Conservation (phyloP, 176 grass and related monocot species). For the Oryza rufipogon region DNA sequence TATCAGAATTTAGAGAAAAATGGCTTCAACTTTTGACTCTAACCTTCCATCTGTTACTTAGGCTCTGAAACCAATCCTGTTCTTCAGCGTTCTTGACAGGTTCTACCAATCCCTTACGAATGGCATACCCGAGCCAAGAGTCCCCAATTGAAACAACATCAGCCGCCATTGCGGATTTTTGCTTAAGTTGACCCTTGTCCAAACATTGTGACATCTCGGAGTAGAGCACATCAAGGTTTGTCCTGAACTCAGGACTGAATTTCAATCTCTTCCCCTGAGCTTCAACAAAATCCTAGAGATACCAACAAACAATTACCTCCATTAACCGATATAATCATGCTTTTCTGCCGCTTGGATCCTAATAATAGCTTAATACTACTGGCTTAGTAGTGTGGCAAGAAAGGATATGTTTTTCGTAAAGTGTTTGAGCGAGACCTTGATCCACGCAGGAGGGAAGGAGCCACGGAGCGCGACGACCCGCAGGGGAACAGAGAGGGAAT, state of each 20-base stretch:
- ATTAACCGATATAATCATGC: background rate
- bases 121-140: constrained; percentile 81
- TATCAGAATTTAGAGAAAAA: constrained; percentile 15
- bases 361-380: too few species aligned
- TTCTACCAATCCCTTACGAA: constrained; percentile 69
- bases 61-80: constrained; percentile 72
- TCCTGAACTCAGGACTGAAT: constrained; percentile 54
- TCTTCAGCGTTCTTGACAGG: constrained; percentile 69
- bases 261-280: constrained; percentile 84
- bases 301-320: background rate
- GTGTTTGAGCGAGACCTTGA: constrained; percentile 57
- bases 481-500: constrained; percentile 79
- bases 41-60: constrained; percentile 93
- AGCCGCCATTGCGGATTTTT: constrained; percentile 72
- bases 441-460: constrained; percentile 86
- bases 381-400: background rate
- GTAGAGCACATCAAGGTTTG: constrained; percentile 61
- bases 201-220: constrained; percentile 65
- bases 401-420: background rate
- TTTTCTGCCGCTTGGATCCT: background rate
- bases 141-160: constrained; percentile 80
- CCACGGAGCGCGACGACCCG: constrained; percentile 78
- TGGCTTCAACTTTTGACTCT: constrained; percentile 27
- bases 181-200: constrained; percentile 68
- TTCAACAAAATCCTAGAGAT: constrained; percentile 74